Percentiles rank a stretch among this genome's conserved stretches.
phyloP scores from a whole-genome alignment of 108 stramenopile species.

The Cylindrotheca fusiformis region DNA sequence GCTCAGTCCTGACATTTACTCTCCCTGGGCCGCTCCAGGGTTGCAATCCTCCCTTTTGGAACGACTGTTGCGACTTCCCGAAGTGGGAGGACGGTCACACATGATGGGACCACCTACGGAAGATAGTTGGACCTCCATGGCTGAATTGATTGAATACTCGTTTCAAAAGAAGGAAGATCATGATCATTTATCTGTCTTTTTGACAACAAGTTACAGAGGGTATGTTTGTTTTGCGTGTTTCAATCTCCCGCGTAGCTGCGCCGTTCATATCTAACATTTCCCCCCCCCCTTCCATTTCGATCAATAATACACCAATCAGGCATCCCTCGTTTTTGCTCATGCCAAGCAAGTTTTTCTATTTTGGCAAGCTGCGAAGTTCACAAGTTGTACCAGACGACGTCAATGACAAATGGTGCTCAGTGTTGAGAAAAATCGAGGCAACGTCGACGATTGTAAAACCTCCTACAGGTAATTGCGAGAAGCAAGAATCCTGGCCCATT shows the following conservation, averaged over 20 bases:
- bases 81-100: slow-evolving; percentile 51
- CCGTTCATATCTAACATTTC: neutral
- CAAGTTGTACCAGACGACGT: neutral
- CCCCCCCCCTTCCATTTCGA: no score
- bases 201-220: slow-evolving; percentile 56
- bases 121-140: slow-evolving; percentile 30
- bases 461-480: slow-evolving; percentile 12
- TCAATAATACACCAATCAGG: no score
- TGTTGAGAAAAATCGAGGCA: slow-evolving; percentile 46
- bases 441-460: slow-evolving; percentile 27
- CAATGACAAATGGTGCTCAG: slow-evolving; percentile 33
- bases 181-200: slow-evolving; percentile 41
- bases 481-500: slow-evolving; percentile 59
- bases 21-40: slow-evolving; percentile 23
- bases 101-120: slow-evolving; percentile 47
- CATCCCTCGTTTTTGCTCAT: slow-evolving; percentile 63
- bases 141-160: slow-evolving; percentile 53
- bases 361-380: slow-evolving; percentile 48
- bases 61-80: slow-evolving; percentile 56
- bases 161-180: slow-evolving; percentile 24
- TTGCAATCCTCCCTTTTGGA: slow-evolving; percentile 61
- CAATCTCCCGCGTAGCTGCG: neutral
- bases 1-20: slow-evolving; percentile 50
- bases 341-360: slow-evolving; percentile 67
- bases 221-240: neutral